phyloP scores from a whole-genome alignment of 768 basidiomycete genomes.

The Mycena maculata region DNA sequence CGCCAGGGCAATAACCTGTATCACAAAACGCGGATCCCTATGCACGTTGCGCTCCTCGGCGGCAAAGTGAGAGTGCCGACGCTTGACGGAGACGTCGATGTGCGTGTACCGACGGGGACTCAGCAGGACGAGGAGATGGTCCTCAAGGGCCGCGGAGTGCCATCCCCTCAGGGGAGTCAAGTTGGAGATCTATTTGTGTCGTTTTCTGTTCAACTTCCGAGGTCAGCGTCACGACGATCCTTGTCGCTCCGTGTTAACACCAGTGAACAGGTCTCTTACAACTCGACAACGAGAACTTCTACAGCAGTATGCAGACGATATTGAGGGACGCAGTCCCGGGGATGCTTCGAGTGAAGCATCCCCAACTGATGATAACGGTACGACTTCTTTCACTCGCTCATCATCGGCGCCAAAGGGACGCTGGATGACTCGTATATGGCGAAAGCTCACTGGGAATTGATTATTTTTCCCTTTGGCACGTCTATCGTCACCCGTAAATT shows the following conservation, averaged over 20 bases:
- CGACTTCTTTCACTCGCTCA: constrained; percentile 72
- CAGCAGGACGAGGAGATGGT: constrained; percentile 99
- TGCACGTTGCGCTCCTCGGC: constrained; percentile 93
- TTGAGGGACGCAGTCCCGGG: constrained; percentile 71
- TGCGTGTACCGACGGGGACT: constrained; percentile 91
- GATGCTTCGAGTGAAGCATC: constrained; percentile 40
- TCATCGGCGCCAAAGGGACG: constrained; percentile 64
- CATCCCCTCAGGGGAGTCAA: constrained; percentile 65
- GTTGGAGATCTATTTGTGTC: constrained; percentile 90
- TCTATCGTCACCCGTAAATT: constrained; percentile 49
- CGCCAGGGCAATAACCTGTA: constrained; percentile 94
- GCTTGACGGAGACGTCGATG: constrained; percentile 94
- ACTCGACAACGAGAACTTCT: constrained; percentile 87
- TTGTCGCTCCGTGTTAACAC: constrained; percentile 22
- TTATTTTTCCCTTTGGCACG: constrained; percentile 58
- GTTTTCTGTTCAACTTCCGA: constrained; percentile 89
- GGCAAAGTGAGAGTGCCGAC: constrained; percentile 94
- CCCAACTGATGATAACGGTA: constrained; percentile 72
- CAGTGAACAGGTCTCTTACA: constrained; percentile 74
- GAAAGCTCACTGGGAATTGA: constrained; percentile 78
- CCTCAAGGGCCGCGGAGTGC: constrained; percentile 86
- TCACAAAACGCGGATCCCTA: constrained; percentile 89
- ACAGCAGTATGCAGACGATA: constrained; percentile 91
- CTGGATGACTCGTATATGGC: constrained; percentile 80
- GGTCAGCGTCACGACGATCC: constrained; percentile 63